Percentiles rank a stretch among this genome's conserved stretches.
Evolutionary conservation across 805 yeast species (phyloP).

Genomic region (Candida methanosorbosa): DNA sequence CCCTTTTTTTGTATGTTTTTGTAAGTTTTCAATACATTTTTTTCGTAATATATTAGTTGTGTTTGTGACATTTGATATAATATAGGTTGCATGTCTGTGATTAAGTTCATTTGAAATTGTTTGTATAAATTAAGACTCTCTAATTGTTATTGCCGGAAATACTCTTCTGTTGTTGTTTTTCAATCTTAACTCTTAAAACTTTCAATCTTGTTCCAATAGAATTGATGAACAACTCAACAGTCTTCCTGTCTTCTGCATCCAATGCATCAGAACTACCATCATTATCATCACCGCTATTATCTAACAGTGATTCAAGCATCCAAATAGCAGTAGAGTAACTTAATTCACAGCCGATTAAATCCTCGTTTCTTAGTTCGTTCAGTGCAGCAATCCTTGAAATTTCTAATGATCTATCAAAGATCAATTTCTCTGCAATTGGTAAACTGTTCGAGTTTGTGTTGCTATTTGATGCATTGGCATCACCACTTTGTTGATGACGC

Average conservation of each 20-base stretch:
- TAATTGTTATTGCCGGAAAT: neutral
- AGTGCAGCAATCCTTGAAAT: conserved; percentile 89
- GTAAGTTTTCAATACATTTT: too few species aligned
- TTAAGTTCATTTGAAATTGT: too few species aligned
- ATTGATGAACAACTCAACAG: conserved; percentile 73
- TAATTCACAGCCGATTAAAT: conserved; percentile 69
- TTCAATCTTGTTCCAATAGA: conserved; percentile 76
- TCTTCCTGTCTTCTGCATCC: conserved; percentile 63
- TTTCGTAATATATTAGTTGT: too few species aligned
- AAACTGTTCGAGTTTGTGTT: conserved; percentile 3
- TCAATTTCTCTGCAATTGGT: conserved; percentile 66
- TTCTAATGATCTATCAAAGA: conserved; percentile 90
- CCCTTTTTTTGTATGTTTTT: too few species aligned
- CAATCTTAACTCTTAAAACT: conserved; percentile 57
- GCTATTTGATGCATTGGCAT: conserved; percentile 1
- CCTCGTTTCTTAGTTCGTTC: conserved; percentile 71
- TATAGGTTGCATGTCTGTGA: too few species aligned
- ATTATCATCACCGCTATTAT: conserved; percentile 9
- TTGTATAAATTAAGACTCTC: neutral
- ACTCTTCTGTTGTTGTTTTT: conserved; percentile 12
- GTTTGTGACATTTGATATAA: too few species aligned
- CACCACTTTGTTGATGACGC: neutral
- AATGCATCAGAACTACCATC: conserved; percentile 33
- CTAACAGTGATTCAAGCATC: conserved; percentile 83
- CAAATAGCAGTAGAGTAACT: conserved; percentile 88